A percentile compares a stretch with the other conserved stretches of the same genome.
phyloP scores from a whole-genome alignment of 805 yeast species.

The Lipomyces sp. region DNA sequence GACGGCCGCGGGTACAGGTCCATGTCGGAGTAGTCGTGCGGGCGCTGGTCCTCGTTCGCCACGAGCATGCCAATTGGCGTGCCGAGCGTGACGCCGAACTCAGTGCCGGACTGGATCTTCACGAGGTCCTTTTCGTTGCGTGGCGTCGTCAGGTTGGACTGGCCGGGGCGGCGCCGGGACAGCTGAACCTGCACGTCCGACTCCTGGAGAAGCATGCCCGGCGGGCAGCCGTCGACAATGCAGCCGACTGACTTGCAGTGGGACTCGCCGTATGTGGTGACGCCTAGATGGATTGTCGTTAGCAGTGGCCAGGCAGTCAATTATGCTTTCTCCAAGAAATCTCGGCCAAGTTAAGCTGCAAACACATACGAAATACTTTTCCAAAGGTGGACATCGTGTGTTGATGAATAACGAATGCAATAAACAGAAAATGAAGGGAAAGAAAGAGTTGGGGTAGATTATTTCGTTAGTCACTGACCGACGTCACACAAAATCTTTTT shows the following conservation, averaged over 20 bases:
- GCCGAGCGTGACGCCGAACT: constrained; percentile 84
- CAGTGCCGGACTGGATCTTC: constrained; percentile 91
- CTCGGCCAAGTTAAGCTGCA: background rate
- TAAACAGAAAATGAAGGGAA: background rate
- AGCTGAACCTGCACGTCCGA: constrained; percentile 92
- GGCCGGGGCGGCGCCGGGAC: constrained; percentile 97
- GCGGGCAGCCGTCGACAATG: constrained; percentile 97
- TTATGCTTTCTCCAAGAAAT: background rate
- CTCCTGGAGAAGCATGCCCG: constrained; percentile 82
- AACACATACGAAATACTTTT: constrained; percentile 42
- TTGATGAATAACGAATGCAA: background rate
- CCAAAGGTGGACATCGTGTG: constrained; percentile 77
- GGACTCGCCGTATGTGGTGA: constrained; percentile 96
- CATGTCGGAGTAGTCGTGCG: constrained; percentile 92
- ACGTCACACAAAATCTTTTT: too few species aligned
- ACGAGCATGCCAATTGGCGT: constrained; percentile 95
- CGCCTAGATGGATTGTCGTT: constrained; percentile 43
- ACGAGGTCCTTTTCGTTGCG: constrained; percentile 92
- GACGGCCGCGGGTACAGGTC: constrained; percentile 96
- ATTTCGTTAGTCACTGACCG: too few species aligned
- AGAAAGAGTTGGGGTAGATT: background rate
- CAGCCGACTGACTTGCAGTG: constrained; percentile 98
- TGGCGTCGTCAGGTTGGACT: constrained; percentile 87
- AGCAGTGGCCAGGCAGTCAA: too few species aligned
- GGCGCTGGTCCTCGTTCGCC: constrained; percentile 92